Conservation (phyloP, 192 early-diverging fungal species). For the Backusella psychrophila region DNA sequence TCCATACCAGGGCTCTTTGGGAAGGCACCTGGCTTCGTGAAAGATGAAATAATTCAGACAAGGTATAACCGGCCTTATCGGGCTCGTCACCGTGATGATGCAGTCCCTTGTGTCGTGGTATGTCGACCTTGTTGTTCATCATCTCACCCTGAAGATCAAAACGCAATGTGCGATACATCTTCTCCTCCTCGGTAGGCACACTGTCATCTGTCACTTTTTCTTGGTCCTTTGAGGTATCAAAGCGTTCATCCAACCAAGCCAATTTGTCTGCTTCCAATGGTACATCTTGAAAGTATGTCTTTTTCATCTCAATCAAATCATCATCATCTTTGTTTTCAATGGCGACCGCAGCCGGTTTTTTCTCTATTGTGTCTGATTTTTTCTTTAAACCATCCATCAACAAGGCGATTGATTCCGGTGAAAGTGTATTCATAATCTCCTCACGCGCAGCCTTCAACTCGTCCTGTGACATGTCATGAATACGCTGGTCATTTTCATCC, state of each 20-base stretch:
- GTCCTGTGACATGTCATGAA: conserved; percentile 63
- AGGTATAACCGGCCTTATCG: conserved; percentile 80
- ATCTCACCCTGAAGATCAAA: conserved; percentile 82
- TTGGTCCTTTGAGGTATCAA: neutral
- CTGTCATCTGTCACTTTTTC: conserved; percentile 21
- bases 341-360: neutral
- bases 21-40: conserved; percentile 78
- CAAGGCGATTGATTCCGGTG: conserved; percentile 62
- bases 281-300: conserved; percentile 52
- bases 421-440: conserved; percentile 63
- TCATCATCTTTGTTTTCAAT: conserved; percentile 29
- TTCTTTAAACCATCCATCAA: conserved; percentile 42
- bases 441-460: conserved; percentile 69
- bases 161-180: conserved; percentile 42
- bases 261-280: conserved; percentile 62
- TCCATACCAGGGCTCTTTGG: conserved; percentile 71
- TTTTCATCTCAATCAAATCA: conserved; percentile 44
- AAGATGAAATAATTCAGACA: conserved; percentile 79
- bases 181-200: neutral
- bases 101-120: conserved; percentile 65
- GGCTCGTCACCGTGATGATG: conserved; percentile 92
- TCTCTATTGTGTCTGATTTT: neutral
- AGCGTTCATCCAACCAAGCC: conserved; percentile 59
- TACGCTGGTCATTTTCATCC: conserved; percentile 38
- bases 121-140: conserved; percentile 49